Evolutionary conservation across 1,139 yeast species (phyloP).

Genomic region (Saccharomycopsis hybrid): DNA sequence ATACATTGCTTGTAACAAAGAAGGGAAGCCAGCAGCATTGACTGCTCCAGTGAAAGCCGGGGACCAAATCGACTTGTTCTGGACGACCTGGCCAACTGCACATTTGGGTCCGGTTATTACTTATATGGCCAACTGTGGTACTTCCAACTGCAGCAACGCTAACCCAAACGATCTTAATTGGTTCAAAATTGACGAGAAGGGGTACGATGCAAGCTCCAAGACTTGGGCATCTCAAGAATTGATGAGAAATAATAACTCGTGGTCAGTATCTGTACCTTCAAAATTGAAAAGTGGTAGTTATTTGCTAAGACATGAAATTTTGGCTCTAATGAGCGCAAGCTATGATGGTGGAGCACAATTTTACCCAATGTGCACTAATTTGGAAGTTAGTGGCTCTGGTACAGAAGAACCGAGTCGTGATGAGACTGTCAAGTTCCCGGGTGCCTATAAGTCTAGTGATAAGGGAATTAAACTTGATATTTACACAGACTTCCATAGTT

Average conservation of each 20-base stretch:
- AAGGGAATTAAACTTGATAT: conserved; percentile 18
- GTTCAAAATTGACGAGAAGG: conserved; percentile 20
- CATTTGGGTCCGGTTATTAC: conserved; percentile 17
- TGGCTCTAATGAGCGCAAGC: conserved; percentile 15
- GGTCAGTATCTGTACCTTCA: conserved; percentile 17
- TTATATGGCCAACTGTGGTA: conserved; percentile 18
- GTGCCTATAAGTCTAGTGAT: conserved; percentile 18
- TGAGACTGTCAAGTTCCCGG: conserved; percentile 21
- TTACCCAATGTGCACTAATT: conserved; percentile 18
- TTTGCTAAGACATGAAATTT: conserved; percentile 17
- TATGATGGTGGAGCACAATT: conserved; percentile 16
- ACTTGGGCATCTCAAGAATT: conserved; percentile 18
- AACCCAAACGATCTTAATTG: conserved; percentile 14
- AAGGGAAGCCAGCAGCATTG: conserved; percentile 10
- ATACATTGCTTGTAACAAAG: conserved; percentile 16
- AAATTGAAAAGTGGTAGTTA: conserved; percentile 18
- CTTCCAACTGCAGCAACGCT: conserved; percentile 5
- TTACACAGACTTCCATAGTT: conserved; percentile 11
- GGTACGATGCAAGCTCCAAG: conserved; percentile 2
- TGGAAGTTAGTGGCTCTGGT: conserved; percentile 20
- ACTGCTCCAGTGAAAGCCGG: conserved; percentile 17
- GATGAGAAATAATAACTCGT: conserved; percentile 17
- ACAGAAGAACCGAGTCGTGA: conserved; percentile 10
- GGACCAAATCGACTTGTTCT: conserved; percentile 9
- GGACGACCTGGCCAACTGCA: conserved; percentile 19